Evolutionary conservation across 495 filamentous ascomycete species (phyloP).

Genomic region (Clohesyomyces aquaticus): DNA sequence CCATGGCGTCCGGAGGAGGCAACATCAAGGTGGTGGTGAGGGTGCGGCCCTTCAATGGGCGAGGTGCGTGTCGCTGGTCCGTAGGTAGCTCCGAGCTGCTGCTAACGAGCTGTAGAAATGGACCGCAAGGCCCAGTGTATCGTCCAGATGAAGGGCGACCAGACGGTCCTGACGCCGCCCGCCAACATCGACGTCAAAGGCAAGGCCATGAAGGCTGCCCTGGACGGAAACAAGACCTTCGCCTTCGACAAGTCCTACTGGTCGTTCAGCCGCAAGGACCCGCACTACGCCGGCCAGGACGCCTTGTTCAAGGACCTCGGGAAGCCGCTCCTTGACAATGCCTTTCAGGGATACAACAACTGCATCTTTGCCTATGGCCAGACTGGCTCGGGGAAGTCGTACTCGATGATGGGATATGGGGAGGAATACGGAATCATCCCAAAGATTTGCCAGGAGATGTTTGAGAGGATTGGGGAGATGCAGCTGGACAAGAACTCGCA

Average conservation of each 20-base stretch:
- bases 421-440: conserved; percentile 96
- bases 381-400: conserved; percentile 97
- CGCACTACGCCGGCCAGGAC: conserved; percentile 87
- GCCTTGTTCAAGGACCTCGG: conserved; percentile 88
- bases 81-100: neutral
- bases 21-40: conserved; percentile 99
- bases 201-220: conserved; percentile 64
- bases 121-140: conserved; percentile 96
- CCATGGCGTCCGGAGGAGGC: conserved; percentile 81
- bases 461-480: conserved; percentile 75
- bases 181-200: conserved; percentile 57
- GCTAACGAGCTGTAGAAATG: conserved; percentile 62
- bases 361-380: conserved; percentile 99
- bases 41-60: conserved; percentile 85
- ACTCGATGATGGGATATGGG: conserved; percentile 99
- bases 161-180: conserved; percentile 84
- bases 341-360: conserved; percentile 98
- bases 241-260: conserved; percentile 98
- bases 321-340: conserved; percentile 91
- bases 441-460: conserved; percentile 98
- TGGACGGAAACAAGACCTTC: conserved; percentile 84
- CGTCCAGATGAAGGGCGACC: conserved; percentile 90
- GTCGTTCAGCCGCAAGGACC: conserved; percentile 85
- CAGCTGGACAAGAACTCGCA: conserved; percentile 72
- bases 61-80: conserved; percentile 57